A percentile compares a stretch with the other conserved stretches of the same genome.
Conservation (phyloP, 305 asterid species). For the Solanum hybrid region DNA sequence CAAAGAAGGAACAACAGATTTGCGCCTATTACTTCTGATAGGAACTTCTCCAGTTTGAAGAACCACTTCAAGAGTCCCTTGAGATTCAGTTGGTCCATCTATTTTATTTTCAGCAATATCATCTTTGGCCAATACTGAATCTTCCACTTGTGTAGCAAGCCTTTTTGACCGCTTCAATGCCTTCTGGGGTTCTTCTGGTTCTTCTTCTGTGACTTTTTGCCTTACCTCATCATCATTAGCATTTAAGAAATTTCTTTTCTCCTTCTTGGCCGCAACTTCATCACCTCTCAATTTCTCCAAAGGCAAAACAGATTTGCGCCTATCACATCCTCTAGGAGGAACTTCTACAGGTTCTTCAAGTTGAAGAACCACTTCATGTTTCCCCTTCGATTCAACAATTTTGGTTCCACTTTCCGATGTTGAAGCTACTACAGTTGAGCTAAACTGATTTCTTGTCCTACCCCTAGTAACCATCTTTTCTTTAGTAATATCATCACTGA, state of each 20-base stretch:
- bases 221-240: not conserved
- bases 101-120: not conserved
- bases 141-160: constrained; percentile 1
- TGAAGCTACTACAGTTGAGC: not conserved
- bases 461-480: not conserved
- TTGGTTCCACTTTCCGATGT: not conserved
- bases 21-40: constrained; percentile 24
- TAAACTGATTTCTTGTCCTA: not conserved
- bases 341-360: constrained; percentile 18
- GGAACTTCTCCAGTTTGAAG: constrained; percentile 5
- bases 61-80: not conserved
- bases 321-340: constrained; percentile 22
- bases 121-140: constrained; percentile 1
- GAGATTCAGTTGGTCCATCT: not conserved
- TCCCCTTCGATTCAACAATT: not conserved
- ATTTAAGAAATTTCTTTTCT: constrained; percentile 8
- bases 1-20: constrained; percentile 13
- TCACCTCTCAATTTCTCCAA: constrained; percentile 7
- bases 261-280: constrained; percentile 15
- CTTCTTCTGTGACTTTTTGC: not conserved
- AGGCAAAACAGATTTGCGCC: constrained; percentile 21
- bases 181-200: not conserved
- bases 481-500: not conserved
- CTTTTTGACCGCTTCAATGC: not conserved
- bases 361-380: not conserved